Conservation (phyloP, 371 early-diverging fungal species). For the Blastocladiella emersonii region DNA sequence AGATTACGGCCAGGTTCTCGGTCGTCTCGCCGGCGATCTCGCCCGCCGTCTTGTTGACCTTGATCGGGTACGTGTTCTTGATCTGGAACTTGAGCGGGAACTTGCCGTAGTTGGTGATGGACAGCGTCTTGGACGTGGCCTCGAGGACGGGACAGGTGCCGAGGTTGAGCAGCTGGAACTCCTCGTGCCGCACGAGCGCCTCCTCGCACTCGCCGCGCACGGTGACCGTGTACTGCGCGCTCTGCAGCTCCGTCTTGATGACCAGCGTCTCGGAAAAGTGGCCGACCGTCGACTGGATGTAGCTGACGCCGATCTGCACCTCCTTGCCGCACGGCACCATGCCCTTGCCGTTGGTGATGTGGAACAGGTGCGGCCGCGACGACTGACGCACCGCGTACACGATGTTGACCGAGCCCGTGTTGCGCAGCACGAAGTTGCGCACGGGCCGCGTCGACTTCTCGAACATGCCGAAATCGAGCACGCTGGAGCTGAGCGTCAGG, state of each 20-base stretch:
- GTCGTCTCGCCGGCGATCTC: slow-evolving; percentile 22
- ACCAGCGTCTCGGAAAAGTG: slow-evolving; percentile 25
- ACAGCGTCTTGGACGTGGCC: slow-evolving; percentile 21
- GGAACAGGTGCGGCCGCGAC: slow-evolving; percentile 28
- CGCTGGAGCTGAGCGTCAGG: slow-evolving; percentile 23
- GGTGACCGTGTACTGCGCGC: slow-evolving; percentile 22
- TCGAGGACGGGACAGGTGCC: slow-evolving; percentile 38
- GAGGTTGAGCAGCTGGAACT: slow-evolving; percentile 31
- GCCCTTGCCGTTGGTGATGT: slow-evolving; percentile 23
- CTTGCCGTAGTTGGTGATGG: slow-evolving; percentile 31
- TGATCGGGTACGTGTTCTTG: slow-evolving; percentile 33
- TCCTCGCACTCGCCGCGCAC: slow-evolving; percentile 40
- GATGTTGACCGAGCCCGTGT: slow-evolving; percentile 33
- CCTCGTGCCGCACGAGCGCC: slow-evolving; percentile 28
- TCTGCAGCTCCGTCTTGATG: slow-evolving; percentile 32
- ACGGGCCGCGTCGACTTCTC: slow-evolving; percentile 27
- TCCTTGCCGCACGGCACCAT: slow-evolving; percentile 20
- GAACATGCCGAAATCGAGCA: slow-evolving; percentile 41
- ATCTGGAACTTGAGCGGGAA: slow-evolving; percentile 28
- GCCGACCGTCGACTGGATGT: slow-evolving; percentile 24
- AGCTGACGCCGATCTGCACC: slow-evolving; percentile 21
- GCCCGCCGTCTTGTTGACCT: slow-evolving; percentile 24
- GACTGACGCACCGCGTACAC: slow-evolving; percentile 23
- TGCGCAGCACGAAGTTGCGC: slow-evolving; percentile 20
- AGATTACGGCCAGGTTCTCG: slow-evolving; percentile 19